Percentiles rank a stretch among this genome's conserved stretches.
Evolutionary conservation across 2,329 filamentous ascomycete genomes (phyloP).

Genomic region (Blumeria graminis): DNA sequence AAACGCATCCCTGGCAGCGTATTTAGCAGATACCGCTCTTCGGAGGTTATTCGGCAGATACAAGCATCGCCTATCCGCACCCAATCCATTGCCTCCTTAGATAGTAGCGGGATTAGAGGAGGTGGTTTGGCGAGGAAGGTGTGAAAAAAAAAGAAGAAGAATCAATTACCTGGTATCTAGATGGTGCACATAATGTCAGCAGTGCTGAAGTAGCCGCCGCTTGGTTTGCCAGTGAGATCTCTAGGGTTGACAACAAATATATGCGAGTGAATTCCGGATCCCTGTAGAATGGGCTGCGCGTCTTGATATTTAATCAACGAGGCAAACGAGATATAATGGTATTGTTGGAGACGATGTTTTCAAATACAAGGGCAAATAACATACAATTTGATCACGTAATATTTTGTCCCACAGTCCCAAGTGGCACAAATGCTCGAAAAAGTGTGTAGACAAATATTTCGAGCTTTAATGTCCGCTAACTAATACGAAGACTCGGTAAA

Average conservation of each 20-base stretch:
- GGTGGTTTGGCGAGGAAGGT: conserved; percentile 59
- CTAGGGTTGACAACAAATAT: neutral
- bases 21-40: conserved; percentile 26
- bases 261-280: neutral
- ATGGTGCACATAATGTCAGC: conserved; percentile 81
- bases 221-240: conserved; percentile 44
- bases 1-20: conserved; percentile 28
- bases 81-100: conserved; percentile 26
- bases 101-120: conserved; percentile 52
- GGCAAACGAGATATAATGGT: conserved; percentile 21
- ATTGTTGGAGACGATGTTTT: conserved; percentile 25
- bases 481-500: conserved; percentile 27
- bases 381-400: conserved; percentile 45
- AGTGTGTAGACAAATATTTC: conserved; percentile 9
- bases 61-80: neutral
- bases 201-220: conserved; percentile 59
- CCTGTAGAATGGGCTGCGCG: conserved; percentile 17
- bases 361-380: conserved; percentile 23
- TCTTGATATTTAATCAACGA: conserved; percentile 78
- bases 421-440: conserved; percentile 21
- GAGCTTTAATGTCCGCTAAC: neutral
- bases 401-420: conserved; percentile 55
- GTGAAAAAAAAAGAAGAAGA: conserved; percentile 34
- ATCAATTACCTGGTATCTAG: conserved; percentile 59
- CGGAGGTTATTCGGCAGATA: conserved; percentile 18